phyloP scores from a whole-genome alignment of 208 protist species.

The Leishmania braziliensis region DNA sequence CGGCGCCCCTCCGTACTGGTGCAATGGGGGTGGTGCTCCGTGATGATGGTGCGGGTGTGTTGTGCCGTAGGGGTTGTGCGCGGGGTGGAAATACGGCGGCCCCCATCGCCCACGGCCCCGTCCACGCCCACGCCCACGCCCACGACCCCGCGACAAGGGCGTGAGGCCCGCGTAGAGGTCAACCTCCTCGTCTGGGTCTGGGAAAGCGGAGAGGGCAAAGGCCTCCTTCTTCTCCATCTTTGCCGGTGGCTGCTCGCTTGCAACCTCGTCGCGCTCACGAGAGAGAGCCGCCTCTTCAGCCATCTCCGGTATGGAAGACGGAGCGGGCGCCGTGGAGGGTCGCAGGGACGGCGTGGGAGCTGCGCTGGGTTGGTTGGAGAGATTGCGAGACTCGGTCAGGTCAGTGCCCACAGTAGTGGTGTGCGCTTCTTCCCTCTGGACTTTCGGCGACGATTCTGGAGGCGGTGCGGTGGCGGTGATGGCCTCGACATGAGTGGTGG shows the following conservation, averaged over 20 bases:
- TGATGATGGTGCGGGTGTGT: constrained; percentile 1
- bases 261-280: constrained; percentile 11
- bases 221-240: constrained; percentile 39
- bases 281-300: constrained; percentile 11
- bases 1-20: not conserved
- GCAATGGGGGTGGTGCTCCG: not conserved
- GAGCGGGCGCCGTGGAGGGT: constrained; percentile 13
- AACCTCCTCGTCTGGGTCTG: constrained; percentile 46
- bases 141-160: constrained; percentile 11
- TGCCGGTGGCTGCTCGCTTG: constrained; percentile 25
- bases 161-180: constrained; percentile 75
- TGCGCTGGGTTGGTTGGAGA: constrained; percentile 24
- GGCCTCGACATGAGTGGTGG: constrained; percentile 11
- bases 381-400: constrained; percentile 25
- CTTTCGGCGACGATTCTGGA: not conserved
- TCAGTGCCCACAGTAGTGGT: constrained; percentile 12
- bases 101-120: constrained; percentile 26
- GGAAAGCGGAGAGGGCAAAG: constrained; percentile 29
- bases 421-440: constrained; percentile 1
- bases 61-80: not conserved
- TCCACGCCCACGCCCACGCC: constrained; percentile 30
- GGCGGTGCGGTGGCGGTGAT: constrained; percentile 2
- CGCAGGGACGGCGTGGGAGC: constrained; percentile 24
- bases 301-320: constrained; percentile 6
- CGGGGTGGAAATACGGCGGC: constrained; percentile 9